These are phyloP conservation scores for Pilasporangium apinafurcum DNA, from an alignment of 352 stramenopile species.

Conservation along the genomic window DNA sequence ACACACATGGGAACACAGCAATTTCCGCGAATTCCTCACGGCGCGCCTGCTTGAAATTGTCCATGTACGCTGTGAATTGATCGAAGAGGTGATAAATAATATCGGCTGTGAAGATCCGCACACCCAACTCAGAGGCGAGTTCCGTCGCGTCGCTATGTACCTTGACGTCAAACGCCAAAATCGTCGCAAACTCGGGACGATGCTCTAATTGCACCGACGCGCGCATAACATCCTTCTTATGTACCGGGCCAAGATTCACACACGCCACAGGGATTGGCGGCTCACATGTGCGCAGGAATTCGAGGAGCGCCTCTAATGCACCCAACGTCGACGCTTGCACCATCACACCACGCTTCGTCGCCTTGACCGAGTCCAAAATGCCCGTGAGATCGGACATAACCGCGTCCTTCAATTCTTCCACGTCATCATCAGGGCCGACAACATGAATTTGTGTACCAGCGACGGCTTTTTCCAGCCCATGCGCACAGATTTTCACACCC, in stretches of 20 bases:
- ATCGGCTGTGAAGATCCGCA: constrained; percentile 99
- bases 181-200: constrained; percentile 94
- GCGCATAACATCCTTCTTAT: constrained; percentile 99
- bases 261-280: constrained; percentile 92
- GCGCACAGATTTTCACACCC: constrained; percentile 97
- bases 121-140: constrained; percentile 88
- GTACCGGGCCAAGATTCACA: constrained; percentile 97
- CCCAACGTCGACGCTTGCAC: constrained; percentile 99
- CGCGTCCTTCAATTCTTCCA: constrained; percentile 96
- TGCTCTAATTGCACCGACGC: constrained; percentile 99
- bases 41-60: constrained; percentile 90
- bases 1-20: constrained; percentile 93
- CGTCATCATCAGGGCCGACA: constrained; percentile 94
- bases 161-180: constrained; percentile 98
- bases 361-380: constrained; percentile 95
- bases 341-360: constrained; percentile 95
- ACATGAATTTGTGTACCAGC: constrained; percentile 97
- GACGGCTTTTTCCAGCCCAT: constrained; percentile 97
- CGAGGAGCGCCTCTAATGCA: constrained; percentile 96
- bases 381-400: constrained; percentile 95
- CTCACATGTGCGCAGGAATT: constrained; percentile 95
- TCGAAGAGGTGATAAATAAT: constrained; percentile 99
- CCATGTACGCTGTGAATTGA: constrained; percentile 97
- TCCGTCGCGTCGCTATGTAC: constrained; percentile 93
- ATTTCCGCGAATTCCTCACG: constrained; percentile 89